phyloP scores from a whole-genome alignment of 179 eudicot genomes.

The Vitellaria paradoxa region DNA sequence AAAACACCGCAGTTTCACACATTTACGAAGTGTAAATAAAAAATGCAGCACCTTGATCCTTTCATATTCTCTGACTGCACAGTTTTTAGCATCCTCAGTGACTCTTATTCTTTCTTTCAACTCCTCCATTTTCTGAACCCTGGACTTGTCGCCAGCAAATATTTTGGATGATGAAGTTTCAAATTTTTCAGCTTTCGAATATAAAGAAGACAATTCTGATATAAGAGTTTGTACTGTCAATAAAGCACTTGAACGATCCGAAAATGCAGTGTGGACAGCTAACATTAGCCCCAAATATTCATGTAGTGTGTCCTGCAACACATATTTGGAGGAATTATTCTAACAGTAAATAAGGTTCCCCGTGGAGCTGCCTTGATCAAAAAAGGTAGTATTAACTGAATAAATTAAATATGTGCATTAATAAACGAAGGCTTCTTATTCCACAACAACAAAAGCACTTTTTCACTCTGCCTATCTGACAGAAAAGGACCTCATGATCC shows the following conservation, averaged over 20 bases:
- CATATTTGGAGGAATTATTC: not conserved
- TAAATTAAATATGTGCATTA: no score
- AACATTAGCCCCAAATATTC: slow-evolving; percentile 80
- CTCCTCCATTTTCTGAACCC: slow-evolving; percentile 64
- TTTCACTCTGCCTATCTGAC: no score
- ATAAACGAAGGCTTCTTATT: no score
- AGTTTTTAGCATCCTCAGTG: slow-evolving; percentile 86
- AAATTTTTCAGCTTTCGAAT: slow-evolving; percentile 58
- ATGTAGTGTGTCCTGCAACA: slow-evolving; percentile 75
- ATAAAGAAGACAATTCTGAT: slow-evolving; percentile 74
- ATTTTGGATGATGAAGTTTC: slow-evolving; percentile 68
- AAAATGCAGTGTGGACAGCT: slow-evolving; percentile 72
- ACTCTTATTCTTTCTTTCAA: slow-evolving; percentile 68
- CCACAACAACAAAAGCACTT: no score
- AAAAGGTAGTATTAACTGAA: no score
- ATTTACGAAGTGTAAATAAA: not conserved
- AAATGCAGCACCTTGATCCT: slow-evolving; percentile 69
- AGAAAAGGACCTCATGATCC: no score
- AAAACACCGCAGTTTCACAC: not conserved
- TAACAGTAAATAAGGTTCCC: not conserved
- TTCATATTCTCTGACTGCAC: slow-evolving; percentile 55
- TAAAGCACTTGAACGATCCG: slow-evolving; percentile 94
- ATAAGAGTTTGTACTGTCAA: slow-evolving; percentile 91
- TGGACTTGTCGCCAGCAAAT: slow-evolving; percentile 73
- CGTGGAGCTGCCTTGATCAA: not conserved